A percentile compares a stretch with the other conserved stretches of the same genome.
phyloP scores from a whole-genome alignment of 2,329 filamentous ascomycete genomes.

The Cercospora zeae-maydis region DNA sequence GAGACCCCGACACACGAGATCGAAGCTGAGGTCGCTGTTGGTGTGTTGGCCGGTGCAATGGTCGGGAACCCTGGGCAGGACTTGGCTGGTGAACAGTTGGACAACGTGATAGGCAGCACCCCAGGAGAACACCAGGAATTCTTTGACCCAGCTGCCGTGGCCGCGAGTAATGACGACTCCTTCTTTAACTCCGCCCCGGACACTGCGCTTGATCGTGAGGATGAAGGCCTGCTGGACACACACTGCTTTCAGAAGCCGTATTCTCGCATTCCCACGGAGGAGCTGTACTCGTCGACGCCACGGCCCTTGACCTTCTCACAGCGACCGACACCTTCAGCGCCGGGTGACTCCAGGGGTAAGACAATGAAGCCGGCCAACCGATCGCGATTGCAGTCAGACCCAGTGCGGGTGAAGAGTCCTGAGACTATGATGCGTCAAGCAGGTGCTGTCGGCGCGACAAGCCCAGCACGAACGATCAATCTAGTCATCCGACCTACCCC shows the following conservation, averaged over 20 bases:
- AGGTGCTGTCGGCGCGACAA: not conserved
- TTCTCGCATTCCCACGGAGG: not conserved
- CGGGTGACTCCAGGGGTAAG: not conserved
- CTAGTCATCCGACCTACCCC: not conserved
- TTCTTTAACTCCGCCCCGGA: not conserved
- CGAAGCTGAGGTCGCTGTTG: not conserved
- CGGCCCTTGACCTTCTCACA: not conserved
- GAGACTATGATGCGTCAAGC: not conserved
- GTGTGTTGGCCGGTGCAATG: too few relatives aligned
- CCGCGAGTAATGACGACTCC: not conserved
- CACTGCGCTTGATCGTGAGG: not conserved
- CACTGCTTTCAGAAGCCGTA: not conserved
- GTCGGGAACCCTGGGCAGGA: too few relatives aligned
- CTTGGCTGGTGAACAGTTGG: too few relatives aligned
- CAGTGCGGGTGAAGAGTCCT: not conserved
- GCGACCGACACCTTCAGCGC: not conserved
- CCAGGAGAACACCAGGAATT: not conserved
- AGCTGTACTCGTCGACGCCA: not conserved
- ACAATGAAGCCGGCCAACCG: not conserved
- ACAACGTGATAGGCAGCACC: not conserved
- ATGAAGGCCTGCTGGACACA: not conserved
- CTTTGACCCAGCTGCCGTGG: not conserved
- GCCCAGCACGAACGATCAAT: not conserved
- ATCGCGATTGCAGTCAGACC: not conserved
- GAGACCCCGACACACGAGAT: not conserved